A percentile compares a stretch with the other conserved stretches of the same genome.
Conservation (phyloP, 345 rosid species). For the Gossypium sturtianum region DNA sequence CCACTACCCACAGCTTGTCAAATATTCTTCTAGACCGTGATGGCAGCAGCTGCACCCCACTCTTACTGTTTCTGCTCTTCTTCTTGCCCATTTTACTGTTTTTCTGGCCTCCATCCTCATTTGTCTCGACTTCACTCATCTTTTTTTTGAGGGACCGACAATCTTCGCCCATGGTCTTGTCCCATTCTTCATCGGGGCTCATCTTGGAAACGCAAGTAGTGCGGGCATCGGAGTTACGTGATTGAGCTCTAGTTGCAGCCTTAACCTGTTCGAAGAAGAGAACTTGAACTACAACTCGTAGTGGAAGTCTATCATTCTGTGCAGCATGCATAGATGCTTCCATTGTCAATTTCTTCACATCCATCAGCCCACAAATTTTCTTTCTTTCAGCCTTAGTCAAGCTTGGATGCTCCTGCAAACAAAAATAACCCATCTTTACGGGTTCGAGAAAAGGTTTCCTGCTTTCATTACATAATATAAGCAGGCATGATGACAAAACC, state of each 20-base stretch:
- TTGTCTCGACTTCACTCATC: conserved; percentile 25
- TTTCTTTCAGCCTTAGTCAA: conserved; percentile 72
- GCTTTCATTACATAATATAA: not conserved
- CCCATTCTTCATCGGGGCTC: conserved; percentile 44
- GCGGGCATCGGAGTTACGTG: conserved; percentile 23
- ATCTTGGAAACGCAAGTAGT: conserved; percentile 29
- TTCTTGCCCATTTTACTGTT: conserved; percentile 35
- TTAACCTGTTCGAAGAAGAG: conserved; percentile 81
- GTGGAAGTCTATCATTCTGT: conserved; percentile 71
- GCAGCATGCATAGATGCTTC: conserved; percentile 82
- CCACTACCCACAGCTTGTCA: conserved; percentile 61
- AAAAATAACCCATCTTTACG: not conserved
- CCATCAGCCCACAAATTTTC: conserved; percentile 69
- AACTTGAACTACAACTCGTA: conserved; percentile 84
- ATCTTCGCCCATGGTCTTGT: conserved; percentile 24
- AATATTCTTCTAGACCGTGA: conserved; percentile 81
- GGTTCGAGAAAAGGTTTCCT: not conserved
- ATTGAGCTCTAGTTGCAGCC: conserved; percentile 43
- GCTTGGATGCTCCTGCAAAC: conserved; percentile 59
- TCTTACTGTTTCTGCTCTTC: conserved; percentile 49
- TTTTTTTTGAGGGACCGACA: conserved; percentile 37
- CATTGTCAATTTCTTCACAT: conserved; percentile 66
- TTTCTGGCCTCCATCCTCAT: conserved; percentile 17
- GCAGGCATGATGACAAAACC: not conserved
- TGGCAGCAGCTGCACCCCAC: conserved; percentile 58